These are phyloP conservation scores for Quercus berberidifolia DNA, from an alignment of 306 rosid genomes.

Conservation along the genomic window DNA sequence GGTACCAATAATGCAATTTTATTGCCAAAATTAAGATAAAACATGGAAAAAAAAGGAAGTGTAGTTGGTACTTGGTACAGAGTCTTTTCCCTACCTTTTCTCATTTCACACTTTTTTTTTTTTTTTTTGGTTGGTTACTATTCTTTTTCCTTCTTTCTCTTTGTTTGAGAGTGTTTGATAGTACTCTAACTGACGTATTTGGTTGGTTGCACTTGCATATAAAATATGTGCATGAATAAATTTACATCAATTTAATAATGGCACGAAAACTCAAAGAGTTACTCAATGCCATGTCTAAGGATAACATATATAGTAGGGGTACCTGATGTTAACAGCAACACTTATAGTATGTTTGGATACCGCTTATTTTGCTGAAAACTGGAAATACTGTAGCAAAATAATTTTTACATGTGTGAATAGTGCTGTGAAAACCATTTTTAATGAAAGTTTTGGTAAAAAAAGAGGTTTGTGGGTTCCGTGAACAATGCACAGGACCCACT, in stretches of 20 bases:
- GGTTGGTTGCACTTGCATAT: background rate
- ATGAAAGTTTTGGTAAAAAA: no score
- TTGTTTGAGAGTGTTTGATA: background rate
- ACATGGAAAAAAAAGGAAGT: background rate
- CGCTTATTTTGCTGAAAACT: no score
- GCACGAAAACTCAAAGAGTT: background rate
- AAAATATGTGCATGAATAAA: background rate
- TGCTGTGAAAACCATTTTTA: no score
- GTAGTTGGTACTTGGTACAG: background rate
- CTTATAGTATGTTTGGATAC: no score
- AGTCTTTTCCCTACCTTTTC: background rate
- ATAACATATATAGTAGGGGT: no score
- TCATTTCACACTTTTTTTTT: background rate
- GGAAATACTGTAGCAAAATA: no score
- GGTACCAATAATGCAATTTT: background rate
- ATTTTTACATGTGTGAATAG: no score
- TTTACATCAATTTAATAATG: background rate
- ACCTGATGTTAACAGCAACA: background rate
- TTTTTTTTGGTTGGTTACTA: background rate
- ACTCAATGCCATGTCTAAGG: background rate
- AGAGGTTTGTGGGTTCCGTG: no score
- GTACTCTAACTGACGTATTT: background rate
- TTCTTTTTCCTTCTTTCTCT: no score
- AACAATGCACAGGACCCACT: accelerated
- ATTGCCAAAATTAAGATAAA: slow-evolving; percentile 11